Base-by-base conservation (phyloP, 768 basidiomycete species). In the Mycena haematopus region DNA sequence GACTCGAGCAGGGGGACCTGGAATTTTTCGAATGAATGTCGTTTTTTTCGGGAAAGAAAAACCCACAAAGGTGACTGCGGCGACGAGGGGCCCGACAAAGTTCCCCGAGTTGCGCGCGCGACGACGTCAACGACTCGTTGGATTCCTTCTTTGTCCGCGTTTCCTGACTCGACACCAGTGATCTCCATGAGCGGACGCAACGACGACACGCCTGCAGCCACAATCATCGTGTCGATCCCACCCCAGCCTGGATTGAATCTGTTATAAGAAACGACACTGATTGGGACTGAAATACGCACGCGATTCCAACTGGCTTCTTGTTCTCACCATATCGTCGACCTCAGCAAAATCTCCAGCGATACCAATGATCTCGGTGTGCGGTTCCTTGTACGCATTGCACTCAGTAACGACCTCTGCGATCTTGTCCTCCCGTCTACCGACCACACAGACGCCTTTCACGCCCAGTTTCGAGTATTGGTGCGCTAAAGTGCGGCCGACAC, bases 131-230 rank as follows among this genome's bases (percentile, higher is more conserved):
- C 81, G 0, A 87, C 80, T 15, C 76, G 77, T 49, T 87, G 80
- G 13, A 96, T 77, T 5, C 87, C 92, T 22, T 85, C 84, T 7
- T 65, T 72, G 15, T 67, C 75, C 6, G 38, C 36, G 22, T 58
- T 52, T 14, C 73, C 61, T 0, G 75, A 69, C 51, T 83, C 76
- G 0, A 84, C 77, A 2, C 88, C 90, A 17, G 91, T 89, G 11
- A 93, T 75, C 2, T 85, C 82, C 73, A 95, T 79, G 25, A 96
- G 77, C 0, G 94, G 90, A 55, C 84, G 86, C 3, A 95, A 79
- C 13, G 93, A 88, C 0, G 92, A 92, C 0, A 95, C 91, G 4
- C 95, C 95, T 3, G 94, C 93, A 33, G 85, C 83, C 36, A 96
- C 84, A 31, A 94, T 77, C 6, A 96, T 71, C 0, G 95, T 96